Evolutionary conservation across 768 basidiomycete species (phyloP), one percentile per base, ranked within the genome.

Genomic region (Porpolomopsis calyptriformis): DNA sequence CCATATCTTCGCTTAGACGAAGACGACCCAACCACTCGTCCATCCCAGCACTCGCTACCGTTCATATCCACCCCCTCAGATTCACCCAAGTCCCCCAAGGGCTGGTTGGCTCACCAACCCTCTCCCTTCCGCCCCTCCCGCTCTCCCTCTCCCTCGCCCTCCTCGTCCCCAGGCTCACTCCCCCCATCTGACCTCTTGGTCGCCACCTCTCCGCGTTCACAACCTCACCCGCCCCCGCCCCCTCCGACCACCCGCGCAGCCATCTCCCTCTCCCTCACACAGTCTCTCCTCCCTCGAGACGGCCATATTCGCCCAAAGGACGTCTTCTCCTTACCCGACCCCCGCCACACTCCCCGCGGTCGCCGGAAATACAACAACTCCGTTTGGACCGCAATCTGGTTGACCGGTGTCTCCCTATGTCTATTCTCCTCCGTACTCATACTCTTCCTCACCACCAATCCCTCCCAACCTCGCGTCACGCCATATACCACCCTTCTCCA

Each of bases 1-100:
- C 84, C 84, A 33, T 86, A 87, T 72, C 71, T 88, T 47, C 75
- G 78, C 33, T 66, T 87, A 43, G 85, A 87, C 63, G 82, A 82
- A 52, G 80, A 81, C 40, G 70, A 67, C 48, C 66, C 63, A 60
- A 4, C 42, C 26, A 41, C 43, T 29, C 46, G 53, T 37, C 62
- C 57, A 10, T 57, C 63, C 52, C 49, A 59, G 26, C 69, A 70
- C 53, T 58, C 59, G 16, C 57, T 62, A n/a, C 68, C 67, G 2
- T 61, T 69, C 50, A 63, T 67, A 40, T 53, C 57, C 46, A 53
- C 49, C 18, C 64, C 62, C 12, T 53, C 56, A 9, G 64, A 64
- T 48, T 60, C 63, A 22, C 62, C 57, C 19, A 45, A 46, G 4
- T 70, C 70, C 4, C 67, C 64, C 19, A 76, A 60, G 58, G 74